Evolutionary conservation across 2,329 filamentous ascomycete genomes (phyloP).

Genomic region (Xylaria sp.): DNA sequence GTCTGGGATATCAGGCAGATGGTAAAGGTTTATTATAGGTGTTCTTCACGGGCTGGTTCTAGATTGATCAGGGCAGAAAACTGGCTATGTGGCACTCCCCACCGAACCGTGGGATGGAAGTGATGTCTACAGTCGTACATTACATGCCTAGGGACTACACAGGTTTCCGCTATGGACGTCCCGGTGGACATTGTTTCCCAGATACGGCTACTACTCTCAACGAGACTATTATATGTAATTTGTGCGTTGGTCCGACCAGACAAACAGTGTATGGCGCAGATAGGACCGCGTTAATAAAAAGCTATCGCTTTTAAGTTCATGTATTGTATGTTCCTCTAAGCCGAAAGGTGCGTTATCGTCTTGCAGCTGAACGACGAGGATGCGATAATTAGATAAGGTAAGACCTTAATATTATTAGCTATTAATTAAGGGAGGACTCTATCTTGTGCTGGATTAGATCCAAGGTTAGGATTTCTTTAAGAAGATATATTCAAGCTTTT

Average conservation of each 20-base stretch:
- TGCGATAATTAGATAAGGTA: too few relatives aligned
- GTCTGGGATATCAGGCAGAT: constrained; percentile 34
- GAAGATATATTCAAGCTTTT: too few relatives aligned
- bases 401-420: too few relatives aligned
- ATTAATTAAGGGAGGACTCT: too few relatives aligned
- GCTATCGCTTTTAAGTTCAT: neutral
- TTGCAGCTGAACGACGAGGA: too few relatives aligned
- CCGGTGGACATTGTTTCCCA: neutral
- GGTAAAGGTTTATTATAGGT: constrained; percentile 34
- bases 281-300: constrained; percentile 3
- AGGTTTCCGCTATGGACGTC: neutral
- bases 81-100: constrained; percentile 15
- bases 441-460: too few relatives aligned
- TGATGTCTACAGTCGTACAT: constrained; percentile 1
- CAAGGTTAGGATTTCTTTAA: too few relatives aligned
- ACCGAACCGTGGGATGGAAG: constrained; percentile 2
- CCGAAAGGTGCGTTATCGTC: neutral
- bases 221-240: neutral
- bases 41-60: constrained; percentile 28
- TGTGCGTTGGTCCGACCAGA: neutral
- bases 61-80: constrained; percentile 27
- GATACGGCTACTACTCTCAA: neutral
- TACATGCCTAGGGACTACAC: neutral
- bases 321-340: neutral
- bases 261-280: neutral